These are phyloP conservation scores for Harrya chromipes DNA, from an alignment of 768 basidiomycete species.

Conservation along the genomic window DNA sequence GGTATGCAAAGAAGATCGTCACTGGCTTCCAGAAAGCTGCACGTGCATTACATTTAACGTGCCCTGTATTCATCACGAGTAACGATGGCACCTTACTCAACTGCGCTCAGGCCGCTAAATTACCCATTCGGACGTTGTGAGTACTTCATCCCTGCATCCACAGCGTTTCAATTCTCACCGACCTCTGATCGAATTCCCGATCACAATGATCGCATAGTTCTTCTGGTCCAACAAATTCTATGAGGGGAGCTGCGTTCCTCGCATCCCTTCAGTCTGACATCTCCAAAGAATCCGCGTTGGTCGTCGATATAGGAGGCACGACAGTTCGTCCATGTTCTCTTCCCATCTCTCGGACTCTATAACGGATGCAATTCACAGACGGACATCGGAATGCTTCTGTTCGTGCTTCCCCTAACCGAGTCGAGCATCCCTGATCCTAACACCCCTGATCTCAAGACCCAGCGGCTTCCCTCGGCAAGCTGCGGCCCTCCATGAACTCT, in stretches of 20 bases:
- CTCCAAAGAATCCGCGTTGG: slow-evolving; percentile 41
- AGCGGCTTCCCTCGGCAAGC: slow-evolving; percentile 63
- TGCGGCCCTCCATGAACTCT: slow-evolving; percentile 58
- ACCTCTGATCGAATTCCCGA: slow-evolving; percentile 7
- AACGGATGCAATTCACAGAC: slow-evolving; percentile 31
- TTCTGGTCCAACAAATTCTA: slow-evolving; percentile 64
- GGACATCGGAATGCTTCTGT: slow-evolving; percentile 58
- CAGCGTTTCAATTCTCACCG: slow-evolving; percentile 5
- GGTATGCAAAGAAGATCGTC: slow-evolving; percentile 56
- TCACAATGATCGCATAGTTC: slow-evolving; percentile 25
- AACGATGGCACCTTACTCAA: slow-evolving; percentile 56
- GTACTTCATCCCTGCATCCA: slow-evolving; percentile 28
- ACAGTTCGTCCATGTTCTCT: slow-evolving; percentile 34
- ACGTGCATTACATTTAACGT: slow-evolving; percentile 41
- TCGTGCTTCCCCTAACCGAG: slow-evolving; percentile 11
- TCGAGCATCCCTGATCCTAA: slow-evolving; percentile 9
- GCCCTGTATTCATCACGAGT: slow-evolving; percentile 57
- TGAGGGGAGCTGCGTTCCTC: slow-evolving; percentile 64
- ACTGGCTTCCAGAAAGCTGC: slow-evolving; percentile 51
- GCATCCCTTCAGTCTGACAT: slow-evolving; percentile 39
- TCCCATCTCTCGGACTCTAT: slow-evolving; percentile 7
- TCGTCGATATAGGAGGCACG: slow-evolving; percentile 65
- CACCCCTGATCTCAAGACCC: slow-evolving; percentile 28
- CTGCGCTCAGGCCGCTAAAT: slow-evolving; percentile 45
- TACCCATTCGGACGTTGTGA: slow-evolving; percentile 60